Conservation (phyloP, 805 yeast species). For the Hanseniaspora thailandica region DNA sequence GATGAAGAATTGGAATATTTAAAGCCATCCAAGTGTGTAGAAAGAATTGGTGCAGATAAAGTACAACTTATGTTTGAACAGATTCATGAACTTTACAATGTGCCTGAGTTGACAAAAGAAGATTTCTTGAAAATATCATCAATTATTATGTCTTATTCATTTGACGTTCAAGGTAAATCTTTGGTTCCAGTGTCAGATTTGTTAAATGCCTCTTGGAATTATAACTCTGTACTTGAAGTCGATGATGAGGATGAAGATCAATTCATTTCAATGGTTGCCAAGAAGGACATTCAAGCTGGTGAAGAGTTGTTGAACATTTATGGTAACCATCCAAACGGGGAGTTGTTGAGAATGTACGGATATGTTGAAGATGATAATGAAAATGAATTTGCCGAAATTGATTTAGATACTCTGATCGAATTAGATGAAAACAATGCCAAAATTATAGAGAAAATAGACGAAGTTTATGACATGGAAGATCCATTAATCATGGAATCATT, state of each 20-base stretch:
- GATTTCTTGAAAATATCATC: constrained; percentile 61
- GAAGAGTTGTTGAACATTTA: constrained; percentile 80
- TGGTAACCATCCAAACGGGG: constrained; percentile 86
- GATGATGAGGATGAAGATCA: constrained; percentile 22
- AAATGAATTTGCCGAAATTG: constrained; percentile 71
- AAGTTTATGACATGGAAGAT: constrained; percentile 27
- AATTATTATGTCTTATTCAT: constrained; percentile 77
- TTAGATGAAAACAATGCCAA: constrained; percentile 25
- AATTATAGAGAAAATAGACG: constrained; percentile 24
- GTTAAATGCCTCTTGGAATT: constrained; percentile 49
- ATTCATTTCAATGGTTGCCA: constrained; percentile 57
- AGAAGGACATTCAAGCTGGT: constrained; percentile 45
- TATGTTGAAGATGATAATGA: constrained; percentile 73
- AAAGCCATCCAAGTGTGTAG: constrained; percentile 57
- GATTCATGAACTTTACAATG: constrained; percentile 31
- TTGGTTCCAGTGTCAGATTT: constrained; percentile 93
- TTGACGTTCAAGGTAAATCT: constrained; percentile 58
- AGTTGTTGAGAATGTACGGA: constrained; percentile 80
- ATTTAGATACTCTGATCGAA: constrained; percentile 26
- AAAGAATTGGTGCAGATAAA: constrained; percentile 57
- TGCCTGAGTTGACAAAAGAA: constrained; percentile 1
- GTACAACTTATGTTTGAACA: constrained; percentile 50
- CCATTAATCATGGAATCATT: constrained; percentile 43
- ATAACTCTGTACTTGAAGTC: constrained; percentile 6
- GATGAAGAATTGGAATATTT: constrained; percentile 45